Percentiles rank a stretch among this genome's conserved stretches.
Conservation (phyloP, 768 basidiomycete species). For the Chalciporus piperatus region DNA sequence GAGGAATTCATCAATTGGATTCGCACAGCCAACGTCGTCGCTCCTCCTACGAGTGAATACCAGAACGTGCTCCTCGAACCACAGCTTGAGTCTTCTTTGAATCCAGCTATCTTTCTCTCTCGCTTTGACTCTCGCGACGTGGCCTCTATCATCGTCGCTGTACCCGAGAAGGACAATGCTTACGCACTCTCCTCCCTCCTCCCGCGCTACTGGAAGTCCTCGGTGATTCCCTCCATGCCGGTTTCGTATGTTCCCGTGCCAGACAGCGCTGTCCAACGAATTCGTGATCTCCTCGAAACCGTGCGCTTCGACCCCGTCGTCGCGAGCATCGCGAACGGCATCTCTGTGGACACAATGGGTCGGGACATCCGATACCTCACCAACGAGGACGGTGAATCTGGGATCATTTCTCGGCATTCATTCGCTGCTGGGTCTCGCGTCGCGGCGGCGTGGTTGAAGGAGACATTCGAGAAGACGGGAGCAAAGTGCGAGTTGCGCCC, state of each 20-base stretch:
- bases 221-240: constrained; percentile 53
- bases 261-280: constrained; percentile 46
- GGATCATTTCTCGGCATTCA: constrained; percentile 78
- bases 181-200: constrained; percentile 55
- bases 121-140: constrained; percentile 41
- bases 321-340: constrained; percentile 62
- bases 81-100: not conserved
- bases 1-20: constrained; percentile 35
- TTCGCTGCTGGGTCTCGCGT: constrained; percentile 61
- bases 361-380: constrained; percentile 80
- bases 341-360: constrained; percentile 64
- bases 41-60: constrained; percentile 5
- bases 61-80: constrained; percentile 21
- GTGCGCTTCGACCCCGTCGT: constrained; percentile 70
- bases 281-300: constrained; percentile 53
- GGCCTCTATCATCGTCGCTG: constrained; percentile 49
- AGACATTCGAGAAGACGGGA: constrained; percentile 68
- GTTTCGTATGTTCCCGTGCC: constrained; percentile 56
- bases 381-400: constrained; percentile 73
- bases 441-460: constrained; percentile 47
- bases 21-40: constrained; percentile 18
- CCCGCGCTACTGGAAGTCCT: constrained; percentile 74
- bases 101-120: constrained; percentile 12
- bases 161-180: constrained; percentile 38
- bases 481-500: constrained; percentile 64